Evolutionary conservation across 495 filamentous ascomycete species (phyloP).

Genomic region (Annulohypoxylon stygium): DNA sequence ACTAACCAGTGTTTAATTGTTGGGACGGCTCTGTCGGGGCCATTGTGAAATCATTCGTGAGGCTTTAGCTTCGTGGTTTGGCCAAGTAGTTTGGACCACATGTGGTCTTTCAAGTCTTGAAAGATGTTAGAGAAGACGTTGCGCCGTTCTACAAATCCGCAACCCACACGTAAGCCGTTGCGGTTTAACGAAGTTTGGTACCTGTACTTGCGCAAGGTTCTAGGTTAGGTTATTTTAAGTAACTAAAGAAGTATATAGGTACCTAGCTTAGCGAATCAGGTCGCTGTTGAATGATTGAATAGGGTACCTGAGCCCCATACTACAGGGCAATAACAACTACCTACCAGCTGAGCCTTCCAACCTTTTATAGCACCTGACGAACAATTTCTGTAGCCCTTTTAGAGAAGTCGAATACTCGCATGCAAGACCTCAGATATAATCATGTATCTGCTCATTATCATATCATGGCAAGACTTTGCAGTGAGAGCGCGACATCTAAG

Average conservation of each 20-base stretch:
- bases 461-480: background rate
- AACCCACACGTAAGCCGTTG: slow-evolving; percentile 47
- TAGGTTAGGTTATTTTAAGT: slow-evolving; percentile 2
- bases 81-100: slow-evolving; percentile 20
- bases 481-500: no score
- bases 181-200: slow-evolving; percentile 25
- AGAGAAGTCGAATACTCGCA: background rate
- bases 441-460: background rate
- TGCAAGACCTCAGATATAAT: no score
- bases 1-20: slow-evolving; percentile 48
- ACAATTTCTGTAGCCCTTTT: background rate
- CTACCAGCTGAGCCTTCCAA: background rate
- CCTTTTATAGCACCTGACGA: background rate
- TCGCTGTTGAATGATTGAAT: slow-evolving; percentile 33
- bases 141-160: slow-evolving; percentile 36
- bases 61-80: slow-evolving; percentile 15
- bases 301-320: slow-evolving; percentile 19
- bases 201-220: slow-evolving; percentile 1
- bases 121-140: slow-evolving; percentile 34
- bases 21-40: slow-evolving; percentile 50
- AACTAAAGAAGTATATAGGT: slow-evolving; percentile 8
- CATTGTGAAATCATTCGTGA: slow-evolving; percentile 49
- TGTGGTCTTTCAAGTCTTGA: slow-evolving; percentile 3
- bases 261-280: slow-evolving; percentile 33
- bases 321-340: slow-evolving; percentile 18